Conservation (phyloP, 2,329 filamentous ascomycete genomes). For the Fusarium duplospermum region DNA sequence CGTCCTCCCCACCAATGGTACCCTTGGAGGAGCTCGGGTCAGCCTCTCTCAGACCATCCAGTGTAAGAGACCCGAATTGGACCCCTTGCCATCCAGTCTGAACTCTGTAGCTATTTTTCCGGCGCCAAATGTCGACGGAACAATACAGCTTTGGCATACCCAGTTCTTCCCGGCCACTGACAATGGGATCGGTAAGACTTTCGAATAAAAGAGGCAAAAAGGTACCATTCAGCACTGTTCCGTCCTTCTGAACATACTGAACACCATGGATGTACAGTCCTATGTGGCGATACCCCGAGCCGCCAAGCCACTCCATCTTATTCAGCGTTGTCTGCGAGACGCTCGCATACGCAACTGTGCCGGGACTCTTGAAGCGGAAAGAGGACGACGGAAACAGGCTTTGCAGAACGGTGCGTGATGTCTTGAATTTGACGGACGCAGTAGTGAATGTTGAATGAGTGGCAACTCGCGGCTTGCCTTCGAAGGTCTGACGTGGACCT, state of each 20-base stretch:
- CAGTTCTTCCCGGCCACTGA: slow-evolving; percentile 69
- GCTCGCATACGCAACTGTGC: slow-evolving; percentile 46
- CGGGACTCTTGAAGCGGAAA: slow-evolving; percentile 55
- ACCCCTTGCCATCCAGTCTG: slow-evolving; percentile 7
- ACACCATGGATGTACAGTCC: slow-evolving; percentile 73
- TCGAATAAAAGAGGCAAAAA: slow-evolving; percentile 12
- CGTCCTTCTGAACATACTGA: slow-evolving; percentile 63
- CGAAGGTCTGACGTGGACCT: slow-evolving; percentile 23
- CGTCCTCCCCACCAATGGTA: slow-evolving; percentile 38
- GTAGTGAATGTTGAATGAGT: slow-evolving; percentile 45
- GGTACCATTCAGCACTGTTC: slow-evolving; percentile 49
- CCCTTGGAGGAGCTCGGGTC: slow-evolving; percentile 13
- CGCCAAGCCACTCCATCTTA: slow-evolving; percentile 70
- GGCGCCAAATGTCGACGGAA: slow-evolving; percentile 54
- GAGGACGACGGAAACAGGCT: slow-evolving; percentile 15
- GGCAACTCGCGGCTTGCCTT: slow-evolving; percentile 38
- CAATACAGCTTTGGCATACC: slow-evolving; percentile 70
- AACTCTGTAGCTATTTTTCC: neutral
- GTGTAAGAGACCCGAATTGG: neutral
- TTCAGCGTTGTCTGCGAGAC: slow-evolving; percentile 57
- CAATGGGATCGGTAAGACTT: slow-evolving; percentile 66
- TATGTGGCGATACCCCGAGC: slow-evolving; percentile 66
- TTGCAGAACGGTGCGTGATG: neutral
- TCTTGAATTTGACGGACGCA: slow-evolving; percentile 6
- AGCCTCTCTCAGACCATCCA: neutral